A percentile compares a stretch with the other conserved stretches of the same genome.
phyloP scores from a whole-genome alignment of 192 early-diverging fungal species.

The Backusella liffmaniae region DNA sequence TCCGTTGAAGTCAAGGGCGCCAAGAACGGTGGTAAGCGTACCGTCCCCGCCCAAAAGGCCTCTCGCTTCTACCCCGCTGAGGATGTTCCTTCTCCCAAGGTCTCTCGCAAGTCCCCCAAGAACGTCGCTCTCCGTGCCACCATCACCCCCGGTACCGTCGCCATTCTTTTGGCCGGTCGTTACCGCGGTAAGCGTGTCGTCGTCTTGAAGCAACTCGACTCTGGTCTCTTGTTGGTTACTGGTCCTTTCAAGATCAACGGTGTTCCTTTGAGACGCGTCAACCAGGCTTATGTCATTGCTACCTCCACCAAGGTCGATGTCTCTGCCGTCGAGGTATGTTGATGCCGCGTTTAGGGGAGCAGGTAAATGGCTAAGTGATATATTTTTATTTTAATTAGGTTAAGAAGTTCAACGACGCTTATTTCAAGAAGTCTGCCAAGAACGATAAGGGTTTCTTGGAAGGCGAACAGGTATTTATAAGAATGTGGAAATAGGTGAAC shows the following conservation, averaged over 20 bases:
- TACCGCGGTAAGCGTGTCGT: slow-evolving; percentile 99
- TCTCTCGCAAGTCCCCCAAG: slow-evolving; percentile 73
- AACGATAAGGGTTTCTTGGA: slow-evolving; percentile 92
- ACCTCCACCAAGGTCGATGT: slow-evolving; percentile 99
- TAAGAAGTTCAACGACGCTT: slow-evolving; percentile 87
- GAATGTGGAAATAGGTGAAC: not conserved
- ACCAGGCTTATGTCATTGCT: slow-evolving; percentile 99
- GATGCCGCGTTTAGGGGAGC: not conserved
- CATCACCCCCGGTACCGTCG: slow-evolving; percentile 97
- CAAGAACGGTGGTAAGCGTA: slow-evolving; percentile 78
- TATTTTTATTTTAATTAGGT: not conserved
- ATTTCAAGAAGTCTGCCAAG: slow-evolving; percentile 85
- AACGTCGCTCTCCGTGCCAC: slow-evolving; percentile 75
- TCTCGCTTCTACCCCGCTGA: slow-evolving; percentile 83
- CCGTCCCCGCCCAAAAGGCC: slow-evolving; percentile 69
- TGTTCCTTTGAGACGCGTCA: slow-evolving; percentile 95
- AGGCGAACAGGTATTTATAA: slow-evolving; percentile 49
- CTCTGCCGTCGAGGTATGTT: slow-evolving; percentile 60
- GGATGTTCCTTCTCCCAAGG: slow-evolving; percentile 78
- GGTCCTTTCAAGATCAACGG: slow-evolving; percentile 99
- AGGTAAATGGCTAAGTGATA: not conserved
- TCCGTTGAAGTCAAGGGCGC: slow-evolving; percentile 72
- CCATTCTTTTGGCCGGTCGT: slow-evolving; percentile 93
- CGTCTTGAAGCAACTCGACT: slow-evolving; percentile 94
- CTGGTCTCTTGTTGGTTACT: slow-evolving; percentile 94